A percentile compares a stretch with the other conserved stretches of the same genome.
Conservation (phyloP, 2,329 filamentous ascomycete species). For the Elsinoe australis region DNA sequence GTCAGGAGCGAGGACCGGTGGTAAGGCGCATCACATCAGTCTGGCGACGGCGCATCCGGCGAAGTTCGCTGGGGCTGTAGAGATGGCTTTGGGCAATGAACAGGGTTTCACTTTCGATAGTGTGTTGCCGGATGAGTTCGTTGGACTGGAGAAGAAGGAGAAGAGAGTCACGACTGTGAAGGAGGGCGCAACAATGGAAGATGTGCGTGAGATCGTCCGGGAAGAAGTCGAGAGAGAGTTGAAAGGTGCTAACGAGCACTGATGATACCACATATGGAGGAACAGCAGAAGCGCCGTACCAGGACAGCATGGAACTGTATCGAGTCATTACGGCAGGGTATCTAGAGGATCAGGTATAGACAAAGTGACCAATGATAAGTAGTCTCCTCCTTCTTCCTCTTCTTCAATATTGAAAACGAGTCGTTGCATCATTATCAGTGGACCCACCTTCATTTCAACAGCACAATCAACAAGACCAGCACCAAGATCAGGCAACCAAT, state of each 20-base stretch:
- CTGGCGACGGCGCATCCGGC: constrained; percentile 92
- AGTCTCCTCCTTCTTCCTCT: background rate
- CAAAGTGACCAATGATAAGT: background rate
- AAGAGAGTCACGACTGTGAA: constrained; percentile 63
- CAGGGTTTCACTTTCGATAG: constrained; percentile 68
- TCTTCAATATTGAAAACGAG: background rate
- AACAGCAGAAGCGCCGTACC: no score
- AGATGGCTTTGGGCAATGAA: constrained; percentile 64
- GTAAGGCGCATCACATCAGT: constrained; percentile 59
- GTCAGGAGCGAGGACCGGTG: constrained; percentile 45
- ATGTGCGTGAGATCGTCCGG: constrained; percentile 67
- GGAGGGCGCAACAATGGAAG: constrained; percentile 59
- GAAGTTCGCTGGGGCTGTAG: constrained; percentile 84
- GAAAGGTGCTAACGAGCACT: background rate
- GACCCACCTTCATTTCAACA: no score
- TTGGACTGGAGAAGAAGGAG: constrained; percentile 68
- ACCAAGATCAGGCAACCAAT: constrained; percentile 72
- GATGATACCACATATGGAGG: no score
- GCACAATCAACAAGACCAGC: constrained; percentile 70
- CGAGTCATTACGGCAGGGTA: constrained; percentile 11
- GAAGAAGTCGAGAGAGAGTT: constrained; percentile 54
- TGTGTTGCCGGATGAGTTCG: constrained; percentile 74
- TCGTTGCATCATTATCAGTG: no score
- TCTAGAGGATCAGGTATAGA: background rate
- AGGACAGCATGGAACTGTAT: no score